A percentile compares a stretch with the other conserved stretches of the same genome.
phyloP scores from a whole-genome alignment of 23 red algal species.

The Gracilaria gracilis region DNA sequence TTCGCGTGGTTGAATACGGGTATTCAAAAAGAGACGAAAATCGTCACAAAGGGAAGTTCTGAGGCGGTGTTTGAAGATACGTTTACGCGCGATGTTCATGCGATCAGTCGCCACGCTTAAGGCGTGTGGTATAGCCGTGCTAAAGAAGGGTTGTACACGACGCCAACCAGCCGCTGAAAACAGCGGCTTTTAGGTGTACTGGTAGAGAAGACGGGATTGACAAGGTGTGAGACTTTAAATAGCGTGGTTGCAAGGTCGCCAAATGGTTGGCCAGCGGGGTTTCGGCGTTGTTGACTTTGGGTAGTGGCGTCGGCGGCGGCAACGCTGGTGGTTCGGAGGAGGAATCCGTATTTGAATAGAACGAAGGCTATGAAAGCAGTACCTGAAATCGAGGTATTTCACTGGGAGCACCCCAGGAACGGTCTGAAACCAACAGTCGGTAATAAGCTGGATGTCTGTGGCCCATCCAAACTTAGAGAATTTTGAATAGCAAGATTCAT shows the following conservation, averaged over 20 bases:
- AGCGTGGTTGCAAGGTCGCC: too few relatives aligned
- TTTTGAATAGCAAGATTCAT: constrained; percentile 22
- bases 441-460: constrained; percentile 1
- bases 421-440: constrained; percentile 9
- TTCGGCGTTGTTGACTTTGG: not conserved
- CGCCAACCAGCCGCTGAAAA: too few relatives aligned
- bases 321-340: constrained; percentile 3
- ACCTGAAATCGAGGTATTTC: not conserved
- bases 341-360: constrained; percentile 1
- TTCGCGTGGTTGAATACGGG: not conserved
- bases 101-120: too few relatives aligned
- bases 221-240: not conserved
- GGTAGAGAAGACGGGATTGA: not conserved
- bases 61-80: too few relatives aligned
- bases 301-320: not conserved
- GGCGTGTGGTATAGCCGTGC: too few relatives aligned
- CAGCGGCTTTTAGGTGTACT: not conserved
- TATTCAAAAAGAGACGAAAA: not conserved
- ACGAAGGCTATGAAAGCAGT: not conserved
- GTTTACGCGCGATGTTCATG: too few relatives aligned
- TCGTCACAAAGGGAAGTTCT: too few relatives aligned
- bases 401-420: not conserved
- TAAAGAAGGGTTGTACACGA: too few relatives aligned
- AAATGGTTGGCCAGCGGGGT: not conserved
- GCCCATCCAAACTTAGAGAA: constrained; percentile 2